Evolutionary conservation across 192 early-diverging fungal genomes (phyloP).

Genomic region (Nowakowskiella sp.): DNA sequence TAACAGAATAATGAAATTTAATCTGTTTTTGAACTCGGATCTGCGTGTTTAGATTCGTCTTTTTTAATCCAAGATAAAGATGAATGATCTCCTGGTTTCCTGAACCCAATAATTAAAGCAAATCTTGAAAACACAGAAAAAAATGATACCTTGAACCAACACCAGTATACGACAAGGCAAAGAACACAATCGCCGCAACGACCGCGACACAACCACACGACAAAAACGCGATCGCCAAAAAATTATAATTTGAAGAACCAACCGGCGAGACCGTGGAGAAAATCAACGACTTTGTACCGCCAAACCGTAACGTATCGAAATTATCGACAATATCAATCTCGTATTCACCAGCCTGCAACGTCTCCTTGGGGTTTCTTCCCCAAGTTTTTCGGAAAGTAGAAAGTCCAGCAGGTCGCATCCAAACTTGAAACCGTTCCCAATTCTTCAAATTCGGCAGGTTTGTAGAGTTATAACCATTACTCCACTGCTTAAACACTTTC

Average conservation of each 20-base stretch:
- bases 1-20: too few relatives aligned
- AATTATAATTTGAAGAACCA: neutral
- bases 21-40: too few relatives aligned
- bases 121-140: too few relatives aligned
- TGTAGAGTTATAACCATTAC: constrained; percentile 15
- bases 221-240: neutral
- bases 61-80: too few relatives aligned
- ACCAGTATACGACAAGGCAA: neutral
- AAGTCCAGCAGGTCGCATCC: constrained; percentile 81
- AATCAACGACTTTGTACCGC: neutral
- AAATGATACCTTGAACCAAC: too few relatives aligned
- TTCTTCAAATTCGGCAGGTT: constrained; percentile 44
- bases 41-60: too few relatives aligned
- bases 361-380: constrained; percentile 53
- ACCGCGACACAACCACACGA: neutral
- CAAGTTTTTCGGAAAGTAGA: constrained; percentile 84
- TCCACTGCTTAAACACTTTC: constrained; percentile 29
- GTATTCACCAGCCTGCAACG: constrained; percentile 59
- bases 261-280: neutral
- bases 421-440: constrained; percentile 78
- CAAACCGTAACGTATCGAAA: neutral
- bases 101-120: too few relatives aligned
- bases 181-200: neutral
- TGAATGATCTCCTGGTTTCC: too few relatives aligned
- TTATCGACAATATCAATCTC: constrained; percentile 59